Conservation (phyloP, 2,329 filamentous ascomycete genomes). For the Tolypocladium tundrense region DNA sequence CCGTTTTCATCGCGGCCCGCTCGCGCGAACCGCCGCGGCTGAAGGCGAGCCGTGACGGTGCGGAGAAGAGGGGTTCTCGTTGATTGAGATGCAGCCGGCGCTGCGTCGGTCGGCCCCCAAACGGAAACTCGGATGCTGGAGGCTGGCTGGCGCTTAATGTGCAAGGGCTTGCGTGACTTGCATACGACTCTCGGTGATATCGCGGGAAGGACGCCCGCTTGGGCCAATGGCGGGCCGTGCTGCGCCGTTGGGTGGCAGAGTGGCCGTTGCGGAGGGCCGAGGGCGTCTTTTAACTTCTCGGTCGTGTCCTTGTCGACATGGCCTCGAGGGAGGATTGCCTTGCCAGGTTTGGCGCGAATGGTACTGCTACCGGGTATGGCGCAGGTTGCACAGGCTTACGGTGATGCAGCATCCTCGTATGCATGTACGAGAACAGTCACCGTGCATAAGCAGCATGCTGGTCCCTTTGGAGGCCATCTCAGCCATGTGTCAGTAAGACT, state of each 20-base stretch:
- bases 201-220: background rate
- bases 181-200: background rate
- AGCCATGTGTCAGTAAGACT: background rate
- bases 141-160: conserved; percentile 2
- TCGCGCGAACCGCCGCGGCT: background rate
- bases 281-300: background rate
- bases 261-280: background rate
- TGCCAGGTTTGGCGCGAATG: background rate
- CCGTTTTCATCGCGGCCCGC: background rate
- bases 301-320: background rate
- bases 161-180: conserved; percentile 2
- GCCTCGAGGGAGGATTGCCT: background rate
- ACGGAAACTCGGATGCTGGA: background rate
- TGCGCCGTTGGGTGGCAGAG: background rate
- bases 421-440: background rate
- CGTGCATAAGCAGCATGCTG: background rate
- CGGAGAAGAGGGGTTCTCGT: background rate
- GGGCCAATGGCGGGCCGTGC: background rate
- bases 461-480: background rate
- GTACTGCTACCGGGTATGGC: background rate
- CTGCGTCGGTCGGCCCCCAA: background rate
- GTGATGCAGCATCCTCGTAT: background rate
- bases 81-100: background rate
- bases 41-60: background rate
- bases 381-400: background rate